Evolutionary conservation across 2,329 filamentous ascomycete species (phyloP).

Genomic region (Colletotrichum paranaense): DNA sequence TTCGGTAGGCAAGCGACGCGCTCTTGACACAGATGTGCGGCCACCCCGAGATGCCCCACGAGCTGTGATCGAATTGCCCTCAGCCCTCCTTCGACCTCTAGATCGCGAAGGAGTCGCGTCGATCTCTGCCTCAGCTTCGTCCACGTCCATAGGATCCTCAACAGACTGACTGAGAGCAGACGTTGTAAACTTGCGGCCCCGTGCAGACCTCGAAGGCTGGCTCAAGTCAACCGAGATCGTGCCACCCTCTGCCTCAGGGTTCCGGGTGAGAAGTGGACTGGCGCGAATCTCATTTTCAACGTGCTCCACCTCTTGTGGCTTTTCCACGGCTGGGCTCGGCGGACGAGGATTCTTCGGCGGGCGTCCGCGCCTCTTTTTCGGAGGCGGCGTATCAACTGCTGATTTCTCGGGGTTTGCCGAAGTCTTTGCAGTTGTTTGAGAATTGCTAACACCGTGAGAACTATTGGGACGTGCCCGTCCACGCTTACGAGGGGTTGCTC

Average conservation of each 20-base stretch:
- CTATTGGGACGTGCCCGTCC: not conserved
- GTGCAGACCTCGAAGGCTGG: conserved; percentile 22
- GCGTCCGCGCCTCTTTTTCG: conserved; percentile 31
- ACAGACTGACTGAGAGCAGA: not conserved
- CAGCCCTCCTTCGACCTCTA: not conserved
- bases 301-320: not conserved
- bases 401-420: not conserved
- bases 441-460: not conserved
- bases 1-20: not conserved
- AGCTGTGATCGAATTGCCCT: conserved; percentile 14
- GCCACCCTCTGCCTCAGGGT: not conserved
- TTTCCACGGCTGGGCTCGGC: not conserved
- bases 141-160: conserved; percentile 24
- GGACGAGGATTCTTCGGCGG: conserved; percentile 31
- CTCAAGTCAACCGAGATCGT: conserved; percentile 20
- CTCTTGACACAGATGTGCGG: not conserved
- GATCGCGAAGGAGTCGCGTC: conserved; percentile 13
- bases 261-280: not conserved
- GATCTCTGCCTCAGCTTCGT: conserved; percentile 7
- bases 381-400: not conserved
- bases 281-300: conserved; percentile 21
- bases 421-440: not conserved
- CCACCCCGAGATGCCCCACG: conserved; percentile 9
- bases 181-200: conserved; percentile 17
- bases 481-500: conserved; percentile 9